Percentiles rank a stretch among this genome's conserved stretches.
phyloP scores from a whole-genome alignment of 257 asterid genomes.

The Dorcoceras hygrometricum region DNA sequence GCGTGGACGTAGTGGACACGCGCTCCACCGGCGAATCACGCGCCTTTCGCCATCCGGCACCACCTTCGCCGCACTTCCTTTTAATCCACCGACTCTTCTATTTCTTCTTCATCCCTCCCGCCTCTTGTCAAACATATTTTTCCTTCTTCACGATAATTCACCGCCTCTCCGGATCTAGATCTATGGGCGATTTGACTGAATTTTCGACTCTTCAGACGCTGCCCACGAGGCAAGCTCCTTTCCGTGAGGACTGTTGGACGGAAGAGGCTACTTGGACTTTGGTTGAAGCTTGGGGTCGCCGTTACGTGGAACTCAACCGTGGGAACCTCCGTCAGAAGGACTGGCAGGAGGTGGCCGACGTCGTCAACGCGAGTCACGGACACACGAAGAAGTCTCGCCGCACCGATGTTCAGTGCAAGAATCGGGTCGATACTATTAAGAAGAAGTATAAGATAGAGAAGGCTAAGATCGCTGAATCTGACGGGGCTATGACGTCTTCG shows the following conservation, averaged over 20 bases:
- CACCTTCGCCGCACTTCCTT: neutral
- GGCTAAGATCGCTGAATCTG: constrained; percentile 61
- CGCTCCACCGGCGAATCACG: neutral
- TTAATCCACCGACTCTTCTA: neutral
- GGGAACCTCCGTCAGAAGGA: constrained; percentile 89
- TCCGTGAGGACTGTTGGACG: constrained; percentile 86
- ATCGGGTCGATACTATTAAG: constrained; percentile 87
- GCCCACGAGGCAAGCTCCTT: neutral
- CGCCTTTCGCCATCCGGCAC: neutral
- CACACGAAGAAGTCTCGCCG: constrained; percentile 53
- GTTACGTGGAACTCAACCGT: constrained; percentile 74
- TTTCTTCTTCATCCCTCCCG: too few species aligned
- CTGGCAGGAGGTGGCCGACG: constrained; percentile 87
- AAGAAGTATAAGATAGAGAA: constrained; percentile 89
- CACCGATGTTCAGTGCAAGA: constrained; percentile 90
- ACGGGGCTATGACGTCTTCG: constrained; percentile 33
- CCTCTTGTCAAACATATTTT: too few species aligned
- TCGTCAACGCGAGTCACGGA: constrained; percentile 58
- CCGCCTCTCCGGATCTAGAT: neutral
- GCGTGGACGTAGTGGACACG: neutral
- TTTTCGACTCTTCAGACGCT: neutral
- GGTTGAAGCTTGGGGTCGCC: constrained; percentile 86
- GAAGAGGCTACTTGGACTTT: constrained; percentile 76
- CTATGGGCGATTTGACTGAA: neutral
- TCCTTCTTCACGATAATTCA: neutral